These are phyloP conservation scores for Komagataella kurtzmanii DNA, from an alignment of 805 yeast species.

Conservation along the genomic window DNA sequence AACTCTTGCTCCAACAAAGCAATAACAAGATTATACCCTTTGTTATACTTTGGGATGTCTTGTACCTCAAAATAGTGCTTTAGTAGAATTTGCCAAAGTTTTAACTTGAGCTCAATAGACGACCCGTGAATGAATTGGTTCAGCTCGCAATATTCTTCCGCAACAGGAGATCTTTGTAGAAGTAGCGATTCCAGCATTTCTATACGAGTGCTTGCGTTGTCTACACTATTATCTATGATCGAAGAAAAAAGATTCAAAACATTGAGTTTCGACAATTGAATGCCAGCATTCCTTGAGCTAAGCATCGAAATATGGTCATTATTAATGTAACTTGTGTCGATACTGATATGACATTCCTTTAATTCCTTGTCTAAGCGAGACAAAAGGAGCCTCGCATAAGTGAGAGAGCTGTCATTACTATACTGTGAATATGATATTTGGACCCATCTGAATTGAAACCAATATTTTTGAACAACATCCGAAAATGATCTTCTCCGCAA, in stretches of 20 bases:
- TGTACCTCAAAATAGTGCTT: conserved; percentile 30
- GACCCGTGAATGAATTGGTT: conserved; percentile 46
- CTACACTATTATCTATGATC: conserved; percentile 4
- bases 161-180: not conserved
- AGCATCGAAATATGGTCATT: conserved; percentile 46
- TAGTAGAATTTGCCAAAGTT: conserved; percentile 64
- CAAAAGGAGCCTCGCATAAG: conserved; percentile 14
- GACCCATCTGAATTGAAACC: conserved; percentile 34
- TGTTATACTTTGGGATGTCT: conserved; percentile 21
- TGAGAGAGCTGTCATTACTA: conserved; percentile 20
- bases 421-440: conserved; percentile 29
- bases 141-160: conserved; percentile 26
- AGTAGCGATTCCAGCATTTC: not conserved
- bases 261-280: conserved; percentile 57
- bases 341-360: conserved; percentile 3
- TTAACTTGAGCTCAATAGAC: conserved; percentile 51
- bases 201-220: not conserved
- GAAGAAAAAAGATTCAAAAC: conserved; percentile 55
- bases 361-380: conserved; percentile 9
- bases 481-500: not conserved
- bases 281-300: conserved; percentile 31
- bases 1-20: conserved; percentile 26
- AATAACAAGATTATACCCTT: conserved; percentile 40
- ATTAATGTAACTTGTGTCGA: conserved; percentile 38
- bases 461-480: not conserved